Evolutionary conservation across 768 basidiomycete species (phyloP), one percentile per base, ranked within the genome.

Genomic region (Bullera alba): DNA sequence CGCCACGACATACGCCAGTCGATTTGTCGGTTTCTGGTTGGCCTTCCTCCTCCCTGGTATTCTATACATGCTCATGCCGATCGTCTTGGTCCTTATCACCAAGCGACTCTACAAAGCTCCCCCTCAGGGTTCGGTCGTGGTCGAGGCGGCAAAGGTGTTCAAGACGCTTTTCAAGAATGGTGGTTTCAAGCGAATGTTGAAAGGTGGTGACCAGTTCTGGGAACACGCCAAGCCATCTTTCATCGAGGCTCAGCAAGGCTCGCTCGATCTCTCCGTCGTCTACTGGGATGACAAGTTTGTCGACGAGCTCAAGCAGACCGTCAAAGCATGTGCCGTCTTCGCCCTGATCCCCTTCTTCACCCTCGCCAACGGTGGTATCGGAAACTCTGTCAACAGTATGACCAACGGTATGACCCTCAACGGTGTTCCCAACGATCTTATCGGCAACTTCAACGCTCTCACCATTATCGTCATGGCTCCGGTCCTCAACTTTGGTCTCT

Each of bases 201-300:
- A 54, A 26, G 61, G 63, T 22, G 57, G 55, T 42, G 61, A 68
- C 25, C 32, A 46, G 2, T 70, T 69, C 53, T 74, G 71, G 71
- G 51, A 65, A 48, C 19, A 32, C 7, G 72, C 70, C 50, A 72
- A 72, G 53, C 72, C 72, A 1, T 53, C 54, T 21, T 39, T 56
- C 46, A 67, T 69, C 38, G 53, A 53, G 10, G 55, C 48, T 26
- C 36, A 47, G n/a, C 48, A 53, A 14, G 67, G 67, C n/a, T 10
- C 17, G 5, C 23, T 68, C 41, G 65, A 67, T 42, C 23, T 36
- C 17, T 45, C 21, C 41, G 48, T 46, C 28, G 45, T 69, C 22
- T 51, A 53, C 37, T 72, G 70, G 71, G 73, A 74, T 55, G 73
- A 74, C 54, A 49, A 57, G 10, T 74, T 74, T 30, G 70, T 72